Base-by-base conservation (phyloP, 2,329 filamentous ascomycete species). In the Parastagonospora nodorum region DNA sequence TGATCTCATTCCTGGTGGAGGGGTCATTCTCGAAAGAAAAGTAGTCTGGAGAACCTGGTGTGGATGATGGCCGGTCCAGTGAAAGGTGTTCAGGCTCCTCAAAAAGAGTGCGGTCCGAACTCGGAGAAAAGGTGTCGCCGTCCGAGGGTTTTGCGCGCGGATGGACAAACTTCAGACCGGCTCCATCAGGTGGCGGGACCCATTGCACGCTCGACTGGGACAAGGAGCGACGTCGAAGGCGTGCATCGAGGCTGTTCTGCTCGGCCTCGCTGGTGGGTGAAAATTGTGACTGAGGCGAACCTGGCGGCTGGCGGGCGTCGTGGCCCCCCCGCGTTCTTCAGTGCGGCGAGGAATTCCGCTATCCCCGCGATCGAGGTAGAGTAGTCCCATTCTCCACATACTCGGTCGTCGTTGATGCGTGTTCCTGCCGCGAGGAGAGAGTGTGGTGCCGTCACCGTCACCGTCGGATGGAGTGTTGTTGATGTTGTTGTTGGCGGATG, bases 351-450 rank as follows among this genome's bases (percentile, higher is more conserved):
- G 41, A 61, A 61, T 61, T 48, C 57, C 56, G 54, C 59, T 60
- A 50, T 60, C 57, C 43, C 57, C 57, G 44, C 59, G 59, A 42
- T 61, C 57, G 57, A 60, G 57, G 59, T 61, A 60, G 39, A 49
- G 46, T 27, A 61, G 59, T 42, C 59, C 59, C 44, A 53, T 60
- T 50, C 57, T 55, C 59, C 59, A 61, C 59, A 61, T 61, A 53
- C 47, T 53, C 44, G 56, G 31, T 48, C 50, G 58, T 60, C 44
- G 52, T 55, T 51, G 58, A 48, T 52, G 57, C 50, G 54, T 35
- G 19, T 19, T 45, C 46, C 39, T 49, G 39, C 46, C 45, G 40
- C 38, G 40, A 42, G 45, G 40, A 37, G 45, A 7, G 39, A 42
- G 31, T 42, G 31, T 49, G 48, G 51, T 38, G 51, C 40, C 51